Conservation (phyloP, 352 stramenopile genomes). For the Elongisporangium anandrum region DNA sequence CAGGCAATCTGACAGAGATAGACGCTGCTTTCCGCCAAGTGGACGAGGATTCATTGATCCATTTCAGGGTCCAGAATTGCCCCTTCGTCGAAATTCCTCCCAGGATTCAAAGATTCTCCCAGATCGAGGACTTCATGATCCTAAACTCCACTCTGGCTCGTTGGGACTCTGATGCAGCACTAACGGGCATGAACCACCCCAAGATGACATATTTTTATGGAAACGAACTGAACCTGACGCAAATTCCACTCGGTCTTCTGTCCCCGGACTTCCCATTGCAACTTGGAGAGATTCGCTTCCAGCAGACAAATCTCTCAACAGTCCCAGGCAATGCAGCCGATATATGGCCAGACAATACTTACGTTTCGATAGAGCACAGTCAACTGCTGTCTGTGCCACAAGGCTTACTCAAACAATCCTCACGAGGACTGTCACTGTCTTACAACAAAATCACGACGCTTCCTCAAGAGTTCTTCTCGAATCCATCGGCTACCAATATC, state of each 20-base stretch:
- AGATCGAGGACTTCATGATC: slow-evolving; percentile 24
- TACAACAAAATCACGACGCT: no score
- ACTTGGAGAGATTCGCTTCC: slow-evolving; percentile 33
- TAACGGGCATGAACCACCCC: slow-evolving; percentile 16
- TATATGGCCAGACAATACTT: slow-evolving; percentile 13
- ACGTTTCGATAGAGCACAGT: no score
- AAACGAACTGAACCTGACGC: slow-evolving; percentile 22
- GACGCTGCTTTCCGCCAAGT: no score
- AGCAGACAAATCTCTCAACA: slow-evolving; percentile 24
- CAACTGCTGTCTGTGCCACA: no score
- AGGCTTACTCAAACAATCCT: no score
- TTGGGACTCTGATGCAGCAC: slow-evolving; percentile 17
- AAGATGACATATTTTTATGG: slow-evolving; percentile 20
- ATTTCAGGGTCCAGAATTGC: slow-evolving; percentile 33
- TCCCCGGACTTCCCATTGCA: slow-evolving; percentile 21
- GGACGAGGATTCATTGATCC: slow-evolving; percentile 7
- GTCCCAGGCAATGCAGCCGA: slow-evolving; percentile 26
- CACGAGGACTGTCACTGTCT: no score
- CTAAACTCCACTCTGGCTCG: slow-evolving; percentile 41
- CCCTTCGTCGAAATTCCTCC: slow-evolving; percentile 21
- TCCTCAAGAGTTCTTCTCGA: no score
- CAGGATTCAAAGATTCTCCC: slow-evolving; percentile 16
- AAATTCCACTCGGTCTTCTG: slow-evolving; percentile 30
- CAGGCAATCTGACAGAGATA: no score
- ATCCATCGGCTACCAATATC: no score